Percentiles rank a stretch among this genome's conserved stretches.
Conservation (phyloP, 1,139 yeast genomes). For the Pichia cactophila region DNA sequence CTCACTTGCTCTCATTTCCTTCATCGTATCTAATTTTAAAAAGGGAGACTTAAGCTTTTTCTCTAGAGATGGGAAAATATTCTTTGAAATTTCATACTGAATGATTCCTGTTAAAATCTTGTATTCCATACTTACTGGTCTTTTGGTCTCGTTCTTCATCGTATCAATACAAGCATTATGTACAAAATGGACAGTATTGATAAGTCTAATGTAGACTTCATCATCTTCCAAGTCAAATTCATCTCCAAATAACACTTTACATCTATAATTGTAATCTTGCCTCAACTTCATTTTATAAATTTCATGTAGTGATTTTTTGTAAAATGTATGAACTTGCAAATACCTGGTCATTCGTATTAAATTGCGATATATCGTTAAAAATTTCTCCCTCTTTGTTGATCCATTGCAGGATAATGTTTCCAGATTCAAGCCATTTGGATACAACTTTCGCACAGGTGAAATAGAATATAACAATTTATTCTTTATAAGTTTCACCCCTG, state of each 20-base stretch:
- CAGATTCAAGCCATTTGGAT: constrained; percentile 17
- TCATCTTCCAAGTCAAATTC: background rate
- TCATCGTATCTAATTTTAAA: constrained; percentile 2
- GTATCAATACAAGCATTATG: constrained; percentile 20
- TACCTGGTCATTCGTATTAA: constrained; percentile 14
- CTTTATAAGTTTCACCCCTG: constrained; percentile 1
- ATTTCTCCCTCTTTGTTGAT: constrained; percentile 4
- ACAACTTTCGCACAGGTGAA: constrained; percentile 16
- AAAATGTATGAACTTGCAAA: constrained; percentile 12
- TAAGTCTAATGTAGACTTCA: constrained; percentile 14
- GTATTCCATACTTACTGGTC: constrained; percentile 10
- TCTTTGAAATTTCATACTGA: constrained; percentile 19
- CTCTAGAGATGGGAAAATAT: background rate
- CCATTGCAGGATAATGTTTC: constrained; percentile 7
- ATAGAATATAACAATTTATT: constrained; percentile 8
- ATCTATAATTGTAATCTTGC: constrained; percentile 19
- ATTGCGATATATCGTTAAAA: constrained; percentile 19
- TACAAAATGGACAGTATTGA: constrained; percentile 22
- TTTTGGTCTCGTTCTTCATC: constrained; percentile 2
- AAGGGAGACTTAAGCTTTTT: constrained; percentile 5
- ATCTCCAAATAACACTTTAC: constrained; percentile 8
- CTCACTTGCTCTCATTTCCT: constrained; percentile 11
- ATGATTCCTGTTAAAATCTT: constrained; percentile 15
- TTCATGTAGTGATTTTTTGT: constrained; percentile 5
- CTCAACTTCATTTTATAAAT: constrained; percentile 16